Percentiles rank a stretch among this genome's conserved stretches.
These are phyloP conservation scores for Hericium alpestre DNA, from an alignment of 768 basidiomycete species.

Conservation along the genomic window DNA sequence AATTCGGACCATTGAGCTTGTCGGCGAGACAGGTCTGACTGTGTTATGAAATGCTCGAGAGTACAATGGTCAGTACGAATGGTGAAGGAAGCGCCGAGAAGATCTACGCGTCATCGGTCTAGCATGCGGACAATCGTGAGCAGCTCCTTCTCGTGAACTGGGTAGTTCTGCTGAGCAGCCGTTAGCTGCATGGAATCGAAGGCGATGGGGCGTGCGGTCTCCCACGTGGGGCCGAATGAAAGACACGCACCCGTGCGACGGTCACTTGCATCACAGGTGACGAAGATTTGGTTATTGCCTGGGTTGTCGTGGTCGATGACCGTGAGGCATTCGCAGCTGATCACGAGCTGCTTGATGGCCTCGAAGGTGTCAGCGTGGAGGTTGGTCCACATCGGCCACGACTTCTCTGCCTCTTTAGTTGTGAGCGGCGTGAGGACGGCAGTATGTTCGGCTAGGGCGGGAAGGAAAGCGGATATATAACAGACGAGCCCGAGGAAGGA, in stretches of 20 bases:
- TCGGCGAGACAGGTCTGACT: constrained; percentile 22
- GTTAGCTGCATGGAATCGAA: not conserved
- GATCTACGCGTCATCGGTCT: not conserved
- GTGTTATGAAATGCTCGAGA: constrained; percentile 15
- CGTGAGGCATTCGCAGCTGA: constrained; percentile 18
- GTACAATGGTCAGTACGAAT: not conserved
- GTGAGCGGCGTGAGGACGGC: constrained; percentile 14
- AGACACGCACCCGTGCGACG: not conserved
- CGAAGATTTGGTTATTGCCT: constrained; percentile 23
- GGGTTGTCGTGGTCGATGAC: constrained; percentile 23
- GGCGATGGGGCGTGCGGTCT: not conserved
- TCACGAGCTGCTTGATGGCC: constrained; percentile 22
- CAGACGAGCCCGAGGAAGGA: constrained; percentile 5
- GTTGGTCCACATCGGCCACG: constrained; percentile 17
- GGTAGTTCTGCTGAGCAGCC: not conserved
- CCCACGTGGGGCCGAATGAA: not conserved
- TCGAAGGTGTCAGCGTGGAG: constrained; percentile 24
- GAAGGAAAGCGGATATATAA: constrained; percentile 15
- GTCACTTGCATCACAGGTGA: constrained; percentile 23
- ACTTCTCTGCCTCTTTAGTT: constrained; percentile 15
- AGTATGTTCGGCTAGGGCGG: constrained; percentile 12
- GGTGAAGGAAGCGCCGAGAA: not conserved
- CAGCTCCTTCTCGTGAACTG: not conserved
- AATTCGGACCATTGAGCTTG: constrained; percentile 32
- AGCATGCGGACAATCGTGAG: not conserved